Base-by-base conservation (phyloP, 306 rosid species). In the Gillenia trifoliata region DNA sequence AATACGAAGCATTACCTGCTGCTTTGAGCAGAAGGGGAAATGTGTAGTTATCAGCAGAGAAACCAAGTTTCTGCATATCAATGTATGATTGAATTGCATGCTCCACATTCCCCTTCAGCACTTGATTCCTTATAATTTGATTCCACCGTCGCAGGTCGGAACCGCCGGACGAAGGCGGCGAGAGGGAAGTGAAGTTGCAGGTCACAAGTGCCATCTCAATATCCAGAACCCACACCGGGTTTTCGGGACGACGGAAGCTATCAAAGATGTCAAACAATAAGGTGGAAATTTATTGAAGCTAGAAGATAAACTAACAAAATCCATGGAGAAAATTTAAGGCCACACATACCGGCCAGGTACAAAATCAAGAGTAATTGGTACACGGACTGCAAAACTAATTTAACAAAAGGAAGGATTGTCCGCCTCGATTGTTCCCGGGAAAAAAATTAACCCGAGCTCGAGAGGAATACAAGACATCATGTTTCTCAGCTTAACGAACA, bases 21-120 rank as follows among this genome's bases (percentile, higher is more conserved):
- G 78, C 81, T 63, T 81, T 72, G 20, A 81, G 81, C 71, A 81
- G 52, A 67, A 72, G 16, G 43, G 81, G 85, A 68, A 72, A 77
- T 16, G 81, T 72, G 64, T 60, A 81, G 75, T 77, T 81, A 41
- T 77, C 81, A 31, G 78, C 76, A 22, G 5, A 54, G 34, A 66
- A 33, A 67, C 81, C 81, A 62, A 49, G 74, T 33, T 65, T 72
- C 70, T 67, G 81, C 85, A 81, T 72, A 15, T 50, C 28, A 22
- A 50, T 38, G 20, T 81, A 77, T 10, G 68, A 72, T 3, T 25
- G 72, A 60, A 81, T 23, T 52, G 81, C 81, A 22, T 49, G 70
- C 63, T 67, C 30, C 40, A 59, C 43, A 20, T 77, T 67, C 9
- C 85, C 73, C 67, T 60, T n/a, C 3, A 61, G 78, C 62, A 67